Percentiles rank a stretch among this genome's conserved stretches.
These are phyloP conservation scores for Suillus plorans DNA, from an alignment of 768 basidiomycete genomes.

Conservation along the genomic window DNA sequence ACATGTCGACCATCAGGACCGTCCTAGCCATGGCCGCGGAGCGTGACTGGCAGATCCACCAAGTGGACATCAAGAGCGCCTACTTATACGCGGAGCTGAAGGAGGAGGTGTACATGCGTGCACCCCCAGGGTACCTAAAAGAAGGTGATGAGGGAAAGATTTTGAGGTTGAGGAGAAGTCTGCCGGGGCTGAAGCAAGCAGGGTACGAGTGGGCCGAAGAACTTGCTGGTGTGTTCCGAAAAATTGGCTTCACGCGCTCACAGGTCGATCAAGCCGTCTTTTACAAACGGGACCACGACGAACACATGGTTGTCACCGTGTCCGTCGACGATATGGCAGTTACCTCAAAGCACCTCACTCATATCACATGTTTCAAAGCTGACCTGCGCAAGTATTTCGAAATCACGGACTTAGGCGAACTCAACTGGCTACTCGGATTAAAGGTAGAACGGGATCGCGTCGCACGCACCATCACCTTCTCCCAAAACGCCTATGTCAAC, in stretches of 20 bases:
- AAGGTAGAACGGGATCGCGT: no score
- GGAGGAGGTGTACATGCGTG: constrained; percentile 38
- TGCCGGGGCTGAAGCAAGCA: constrained; percentile 29
- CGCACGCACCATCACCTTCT: no score
- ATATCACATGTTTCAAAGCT: no score
- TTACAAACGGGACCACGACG: neutral
- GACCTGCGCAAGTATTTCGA: no score
- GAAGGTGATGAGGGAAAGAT: constrained; percentile 20
- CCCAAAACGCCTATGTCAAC: no score
- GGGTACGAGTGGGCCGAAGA: constrained; percentile 31
- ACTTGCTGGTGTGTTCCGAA: neutral
- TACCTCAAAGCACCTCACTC: no score
- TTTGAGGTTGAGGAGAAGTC: constrained; percentile 20
- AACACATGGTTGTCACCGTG: neutral
- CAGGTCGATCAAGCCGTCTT: neutral
- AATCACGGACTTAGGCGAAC: no score
- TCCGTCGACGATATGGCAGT: no score
- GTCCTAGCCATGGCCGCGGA: no score
- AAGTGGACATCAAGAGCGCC: no score
- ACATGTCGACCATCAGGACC: neutral
- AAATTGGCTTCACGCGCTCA: neutral
- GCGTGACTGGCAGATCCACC: no score
- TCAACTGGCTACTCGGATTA: no score
- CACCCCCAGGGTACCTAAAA: constrained; percentile 28
- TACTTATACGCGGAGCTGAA: neutral